Evolutionary conservation across 2,329 filamentous ascomycete species (phyloP), one percentile per base, ranked within the genome.

Genomic region (Pseudovirgaria hyperparasitica): DNA sequence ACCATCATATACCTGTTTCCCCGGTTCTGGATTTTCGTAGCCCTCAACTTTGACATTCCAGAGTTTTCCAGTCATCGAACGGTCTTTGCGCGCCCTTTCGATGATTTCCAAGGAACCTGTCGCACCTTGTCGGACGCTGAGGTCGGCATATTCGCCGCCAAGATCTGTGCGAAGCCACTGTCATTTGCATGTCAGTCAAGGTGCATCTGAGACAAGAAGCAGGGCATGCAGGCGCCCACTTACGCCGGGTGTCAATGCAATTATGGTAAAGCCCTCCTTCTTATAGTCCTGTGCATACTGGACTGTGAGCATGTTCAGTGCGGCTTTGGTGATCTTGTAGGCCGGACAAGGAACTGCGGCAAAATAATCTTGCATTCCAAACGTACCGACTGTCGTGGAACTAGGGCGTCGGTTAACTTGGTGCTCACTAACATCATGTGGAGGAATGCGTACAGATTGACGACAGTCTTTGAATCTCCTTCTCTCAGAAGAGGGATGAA

Each of bases 141-240:
- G 40, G 36, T 66, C 59, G 5, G 62, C 62, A 6, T 39, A 24
- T 0, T 43, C 26, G 12, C 49, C 43, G 8, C 59, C 60, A 12
- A 63, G 35, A 12, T 63, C 59, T 1, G 60, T 65, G 28, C 51
- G 50, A 1, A 64, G 33, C 60, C 61, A 67, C 59, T 62, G 33
- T 28, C 11, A 13, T 9, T 16, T 12, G 27, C 9, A 12, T 21
- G 16, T 23, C 15, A 16, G 16, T 6, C 22, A 16, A 21, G n/a
- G 19, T 8, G n/a, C 4, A 13, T 16, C 4, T 11, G 3, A 4
- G 9, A 12, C 7, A 9, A 12, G 25, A 8, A 9, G 12, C 25
- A 25, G 10, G 22, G 4, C 8, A 14, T 22, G 6, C 2, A 19
- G 6, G 22, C 12, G 11, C 10, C 5, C 9, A 42, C 56, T 27